phyloP scores from a whole-genome alignment of 2,329 filamentous ascomycete species.

The Gliomastix tumulicola region DNA sequence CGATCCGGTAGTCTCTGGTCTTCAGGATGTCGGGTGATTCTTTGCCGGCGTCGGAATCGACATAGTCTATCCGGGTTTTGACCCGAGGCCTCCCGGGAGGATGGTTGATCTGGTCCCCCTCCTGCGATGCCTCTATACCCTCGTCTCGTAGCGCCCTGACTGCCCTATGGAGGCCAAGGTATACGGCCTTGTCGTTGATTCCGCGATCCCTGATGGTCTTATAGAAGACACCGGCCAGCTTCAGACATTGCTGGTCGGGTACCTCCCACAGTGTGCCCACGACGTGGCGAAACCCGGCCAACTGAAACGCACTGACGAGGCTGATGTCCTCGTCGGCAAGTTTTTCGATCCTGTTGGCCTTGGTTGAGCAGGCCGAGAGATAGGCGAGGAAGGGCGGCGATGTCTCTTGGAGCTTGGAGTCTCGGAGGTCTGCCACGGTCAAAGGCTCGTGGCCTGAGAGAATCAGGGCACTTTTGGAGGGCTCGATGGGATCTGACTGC shows the following conservation, averaged over 20 bases:
- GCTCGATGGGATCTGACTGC: constrained; percentile 1
- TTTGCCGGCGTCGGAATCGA: too few species aligned
- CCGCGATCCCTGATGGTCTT: constrained; percentile 5
- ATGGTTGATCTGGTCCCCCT: too few species aligned
- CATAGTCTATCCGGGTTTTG: too few species aligned
- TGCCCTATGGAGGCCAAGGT: too few species aligned
- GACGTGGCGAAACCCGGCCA: constrained; percentile 30
- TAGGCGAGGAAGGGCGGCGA: constrained; percentile 22
- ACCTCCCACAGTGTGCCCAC: constrained; percentile 32
- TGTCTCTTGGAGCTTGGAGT: constrained; percentile 8
- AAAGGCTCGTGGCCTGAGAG: constrained; percentile 6
- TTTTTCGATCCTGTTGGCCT: constrained; percentile 9
- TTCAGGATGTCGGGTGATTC: too few species aligned
- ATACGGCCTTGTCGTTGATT: too few species aligned
- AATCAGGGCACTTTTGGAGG: constrained; percentile 6
- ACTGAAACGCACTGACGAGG: constrained; percentile 24
- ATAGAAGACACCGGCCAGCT: constrained; percentile 18
- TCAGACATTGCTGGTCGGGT: constrained; percentile 18
- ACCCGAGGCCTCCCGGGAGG: too few species aligned
- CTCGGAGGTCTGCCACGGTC: constrained; percentile 7
- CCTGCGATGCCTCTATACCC: too few species aligned
- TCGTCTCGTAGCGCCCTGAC: too few species aligned
- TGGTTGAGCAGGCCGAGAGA: constrained; percentile 28
- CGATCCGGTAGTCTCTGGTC: too few species aligned
- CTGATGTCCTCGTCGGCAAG: constrained; percentile 28